Conservation (phyloP, 768 basidiomycete genomes). For the Gelatoporia subvermispora region DNA sequence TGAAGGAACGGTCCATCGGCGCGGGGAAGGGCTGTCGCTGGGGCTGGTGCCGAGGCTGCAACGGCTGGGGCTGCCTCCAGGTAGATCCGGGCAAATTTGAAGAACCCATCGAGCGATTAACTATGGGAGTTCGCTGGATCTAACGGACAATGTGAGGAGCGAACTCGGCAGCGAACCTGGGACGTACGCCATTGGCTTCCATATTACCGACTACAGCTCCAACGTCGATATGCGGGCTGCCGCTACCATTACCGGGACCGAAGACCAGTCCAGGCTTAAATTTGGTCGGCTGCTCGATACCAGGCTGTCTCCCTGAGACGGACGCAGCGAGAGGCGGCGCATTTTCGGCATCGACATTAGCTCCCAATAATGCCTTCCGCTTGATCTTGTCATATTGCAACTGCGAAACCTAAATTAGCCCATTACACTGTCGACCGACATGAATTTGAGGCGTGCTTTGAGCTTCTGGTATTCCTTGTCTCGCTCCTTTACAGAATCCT, state of each 20-base stretch:
- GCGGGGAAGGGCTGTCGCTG: constrained; percentile 39
- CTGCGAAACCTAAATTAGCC: constrained; percentile 32
- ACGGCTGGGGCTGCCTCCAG: constrained; percentile 27
- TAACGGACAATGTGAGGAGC: constrained; percentile 21
- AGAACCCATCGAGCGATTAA: constrained; percentile 37
- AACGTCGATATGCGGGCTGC: constrained; percentile 35
- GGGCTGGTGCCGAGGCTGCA: constrained; percentile 28
- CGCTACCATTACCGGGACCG: constrained; percentile 18
- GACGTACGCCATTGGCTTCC: constrained; percentile 57
- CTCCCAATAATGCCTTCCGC: constrained; percentile 69
- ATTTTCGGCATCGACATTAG: constrained; percentile 17
- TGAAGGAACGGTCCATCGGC: constrained; percentile 20
- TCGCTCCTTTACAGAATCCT: constrained; percentile 68
- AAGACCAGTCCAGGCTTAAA: constrained; percentile 17
- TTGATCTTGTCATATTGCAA: constrained; percentile 78
- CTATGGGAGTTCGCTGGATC: constrained; percentile 69
- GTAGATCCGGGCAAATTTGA: constrained; percentile 14
- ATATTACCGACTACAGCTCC: constrained; percentile 59
- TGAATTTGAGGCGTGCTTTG: constrained; percentile 44
- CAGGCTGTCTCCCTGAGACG: constrained; percentile 4
- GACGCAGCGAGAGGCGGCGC: constrained; percentile 5
- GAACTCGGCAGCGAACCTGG: neutral
- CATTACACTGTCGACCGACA: neutral
- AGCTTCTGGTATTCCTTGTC: constrained; percentile 88
- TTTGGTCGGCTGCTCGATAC: constrained; percentile 11